Evolutionary conservation across 192 early-diverging fungal species (phyloP).

Genomic region (Coemansia sp.): DNA sequence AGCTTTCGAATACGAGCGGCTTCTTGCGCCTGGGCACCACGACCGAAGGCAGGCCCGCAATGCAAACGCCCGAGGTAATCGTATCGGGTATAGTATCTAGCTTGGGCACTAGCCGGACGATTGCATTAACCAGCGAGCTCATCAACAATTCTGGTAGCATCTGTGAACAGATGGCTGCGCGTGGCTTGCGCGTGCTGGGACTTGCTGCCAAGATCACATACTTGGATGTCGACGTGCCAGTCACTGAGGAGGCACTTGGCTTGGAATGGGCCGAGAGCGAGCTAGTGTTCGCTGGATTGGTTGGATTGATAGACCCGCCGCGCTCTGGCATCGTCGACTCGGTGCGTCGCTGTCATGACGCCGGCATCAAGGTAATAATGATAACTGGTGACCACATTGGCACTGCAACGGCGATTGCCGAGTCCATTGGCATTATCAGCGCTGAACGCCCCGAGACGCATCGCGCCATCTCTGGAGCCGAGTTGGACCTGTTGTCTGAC

Average conservation of each 20-base stretch:
- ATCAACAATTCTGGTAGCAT: conserved; percentile 24
- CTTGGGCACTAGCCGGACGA: conserved; percentile 30
- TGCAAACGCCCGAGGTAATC: conserved; percentile 7
- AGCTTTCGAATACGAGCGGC: conserved; percentile 23
- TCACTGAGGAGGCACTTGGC: conserved; percentile 31
- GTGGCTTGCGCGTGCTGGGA: conserved; percentile 87
- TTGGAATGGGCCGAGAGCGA: conserved; percentile 62
- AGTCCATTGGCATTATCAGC: conserved; percentile 84
- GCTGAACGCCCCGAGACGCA: conserved; percentile 52
- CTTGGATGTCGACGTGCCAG: conserved; percentile 54
- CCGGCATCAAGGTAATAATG: conserved; percentile 96
- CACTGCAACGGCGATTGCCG: conserved; percentile 92
- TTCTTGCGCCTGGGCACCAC: conserved; percentile 26
- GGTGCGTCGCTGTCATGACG: conserved; percentile 80
- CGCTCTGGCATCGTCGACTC: conserved; percentile 78
- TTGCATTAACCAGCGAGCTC: conserved; percentile 31
- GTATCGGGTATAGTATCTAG: conserved; percentile 15
- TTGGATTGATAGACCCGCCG: conserved; percentile 94
- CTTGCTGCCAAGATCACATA: conserved; percentile 71
- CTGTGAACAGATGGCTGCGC: conserved; percentile 71
- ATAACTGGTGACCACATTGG: conserved; percentile 96
- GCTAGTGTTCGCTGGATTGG: conserved; percentile 86
- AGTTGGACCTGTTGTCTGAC: conserved; percentile 90
- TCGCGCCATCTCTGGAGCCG: conserved; percentile 84
- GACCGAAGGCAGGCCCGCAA: conserved; percentile 18